These are phyloP conservation scores for Phytophthora hybrid DNA, from an alignment of 352 stramenopile species.

Conservation along the genomic window DNA sequence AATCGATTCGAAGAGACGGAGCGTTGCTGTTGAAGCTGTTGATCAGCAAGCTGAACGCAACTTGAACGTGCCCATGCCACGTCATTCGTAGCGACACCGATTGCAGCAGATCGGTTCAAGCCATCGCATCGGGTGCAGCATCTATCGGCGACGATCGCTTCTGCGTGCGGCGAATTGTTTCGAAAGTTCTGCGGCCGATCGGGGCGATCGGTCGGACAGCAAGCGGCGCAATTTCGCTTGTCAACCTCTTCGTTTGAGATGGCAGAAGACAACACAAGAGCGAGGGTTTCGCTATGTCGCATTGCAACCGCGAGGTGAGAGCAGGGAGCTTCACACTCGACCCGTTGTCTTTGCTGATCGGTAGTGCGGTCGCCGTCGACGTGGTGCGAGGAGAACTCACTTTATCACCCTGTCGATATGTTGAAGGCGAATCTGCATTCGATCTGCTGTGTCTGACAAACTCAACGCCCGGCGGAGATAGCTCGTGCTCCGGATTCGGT, in stretches of 20 bases:
- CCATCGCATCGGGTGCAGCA: not conserved
- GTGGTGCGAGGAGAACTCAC: slow-evolving; percentile 2
- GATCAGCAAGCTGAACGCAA: slow-evolving; percentile 26
- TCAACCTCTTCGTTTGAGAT: slow-evolving; percentile 19
- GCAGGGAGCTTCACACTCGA: slow-evolving; percentile 2
- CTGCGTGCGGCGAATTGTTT: slow-evolving; percentile 5
- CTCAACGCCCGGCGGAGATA: slow-evolving; percentile 27
- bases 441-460: slow-evolving; percentile 17
- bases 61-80: slow-evolving; percentile 20
- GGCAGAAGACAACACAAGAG: slow-evolving; percentile 50
- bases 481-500: not conserved
- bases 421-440: not conserved
- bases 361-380: not conserved
- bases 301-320: slow-evolving; percentile 1
- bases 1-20: slow-evolving; percentile 36
- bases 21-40: slow-evolving; percentile 29
- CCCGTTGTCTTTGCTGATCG: slow-evolving; percentile 2
- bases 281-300: not conserved
- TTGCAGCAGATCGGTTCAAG: slow-evolving; percentile 28
- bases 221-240: not conserved
- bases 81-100: slow-evolving; percentile 5
- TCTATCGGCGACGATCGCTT: slow-evolving; percentile 3
- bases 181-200: not conserved
- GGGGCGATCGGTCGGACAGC: not conserved
- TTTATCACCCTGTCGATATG: slow-evolving; percentile 5